phyloP scores from a whole-genome alignment of 805 yeast genomes.

The Myxozyma kluyveri region DNA sequence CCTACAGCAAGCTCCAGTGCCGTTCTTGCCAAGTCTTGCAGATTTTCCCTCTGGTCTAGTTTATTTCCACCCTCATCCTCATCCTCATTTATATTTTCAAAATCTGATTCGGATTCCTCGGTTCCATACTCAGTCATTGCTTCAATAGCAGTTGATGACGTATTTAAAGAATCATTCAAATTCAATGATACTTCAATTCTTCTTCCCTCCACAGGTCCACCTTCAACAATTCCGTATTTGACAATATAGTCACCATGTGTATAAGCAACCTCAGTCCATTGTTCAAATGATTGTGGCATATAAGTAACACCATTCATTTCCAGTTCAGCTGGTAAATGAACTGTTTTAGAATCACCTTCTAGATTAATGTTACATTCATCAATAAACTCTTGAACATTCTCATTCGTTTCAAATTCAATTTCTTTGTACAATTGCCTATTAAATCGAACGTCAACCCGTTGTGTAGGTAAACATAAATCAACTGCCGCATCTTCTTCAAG shows the following conservation, averaged over 20 bases:
- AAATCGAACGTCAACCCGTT: conserved; percentile 16
- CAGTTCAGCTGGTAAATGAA: conserved; percentile 5
- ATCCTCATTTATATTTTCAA: conserved; percentile 2
- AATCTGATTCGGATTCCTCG: no score
- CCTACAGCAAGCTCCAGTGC: conserved; percentile 18
- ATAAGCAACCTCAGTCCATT: conserved; percentile 16
- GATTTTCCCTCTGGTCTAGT: conserved; percentile 1
- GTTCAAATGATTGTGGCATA: conserved; percentile 18
- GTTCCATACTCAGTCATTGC: no score
- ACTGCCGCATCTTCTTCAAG: conserved; percentile 2
- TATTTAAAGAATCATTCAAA: no score
- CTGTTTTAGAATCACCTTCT: neutral
- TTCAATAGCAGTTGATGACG: no score
- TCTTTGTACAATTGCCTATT: conserved; percentile 3
- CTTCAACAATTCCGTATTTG: conserved; percentile 17
- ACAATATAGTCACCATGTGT: conserved; percentile 13
- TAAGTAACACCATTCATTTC: conserved; percentile 4
- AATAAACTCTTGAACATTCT: conserved; percentile 9
- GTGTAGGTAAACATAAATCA: conserved; percentile 19
- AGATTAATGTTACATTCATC: conserved; percentile 5
- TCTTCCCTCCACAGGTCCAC: conserved; percentile 24
- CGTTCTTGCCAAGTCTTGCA: conserved; percentile 10
- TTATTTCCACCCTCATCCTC: neutral
- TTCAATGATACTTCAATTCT: conserved; percentile 12
- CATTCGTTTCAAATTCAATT: conserved; percentile 1